These are phyloP conservation scores for Boletus vermiculosoides DNA, from an alignment of 768 basidiomycete genomes.

Conservation along the genomic window DNA sequence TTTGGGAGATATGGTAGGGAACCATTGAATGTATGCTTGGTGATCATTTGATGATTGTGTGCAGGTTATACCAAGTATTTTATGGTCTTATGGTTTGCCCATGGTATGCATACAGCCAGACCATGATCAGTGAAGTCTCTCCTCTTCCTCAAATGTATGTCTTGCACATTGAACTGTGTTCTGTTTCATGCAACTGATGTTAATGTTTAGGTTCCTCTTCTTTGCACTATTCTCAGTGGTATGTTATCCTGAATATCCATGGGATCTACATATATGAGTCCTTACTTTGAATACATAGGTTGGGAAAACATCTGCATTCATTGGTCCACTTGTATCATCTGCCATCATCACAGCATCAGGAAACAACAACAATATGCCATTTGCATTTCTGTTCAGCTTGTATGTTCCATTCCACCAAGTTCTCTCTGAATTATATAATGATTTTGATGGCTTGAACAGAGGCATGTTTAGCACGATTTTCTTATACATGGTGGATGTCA, in stretches of 20 bases:
- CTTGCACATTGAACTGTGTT: not conserved
- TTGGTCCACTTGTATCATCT: conserved; percentile 71
- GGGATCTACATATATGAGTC: too few species aligned
- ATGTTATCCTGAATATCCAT: conserved; percentile 10
- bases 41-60: not conserved
- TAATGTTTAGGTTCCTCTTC: conserved; percentile 56
- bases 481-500: conserved; percentile 59
- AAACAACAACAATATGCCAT: conserved; percentile 74
- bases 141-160: conserved; percentile 67
- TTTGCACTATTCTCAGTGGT: conserved; percentile 75
- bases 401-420: conserved; percentile 34
- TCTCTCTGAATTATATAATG: not conserved
- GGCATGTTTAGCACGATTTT: conserved; percentile 43
- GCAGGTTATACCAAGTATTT: conserved; percentile 66
- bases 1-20: conserved; percentile 73
- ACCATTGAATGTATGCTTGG: not conserved
- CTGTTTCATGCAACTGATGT: not conserved
- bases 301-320: conserved; percentile 75
- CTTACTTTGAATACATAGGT: conserved; percentile 37
- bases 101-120: conserved; percentile 81
- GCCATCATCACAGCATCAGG: conserved; percentile 68
- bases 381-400: conserved; percentile 70
- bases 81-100: conserved; percentile 75
- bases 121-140: conserved; percentile 80
- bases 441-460: conserved; percentile 3